Evolutionary conservation across 139 green algal genomes (phyloP), one percentile per base, ranked within the genome.

Genomic region (Bryopsis sp.): DNA sequence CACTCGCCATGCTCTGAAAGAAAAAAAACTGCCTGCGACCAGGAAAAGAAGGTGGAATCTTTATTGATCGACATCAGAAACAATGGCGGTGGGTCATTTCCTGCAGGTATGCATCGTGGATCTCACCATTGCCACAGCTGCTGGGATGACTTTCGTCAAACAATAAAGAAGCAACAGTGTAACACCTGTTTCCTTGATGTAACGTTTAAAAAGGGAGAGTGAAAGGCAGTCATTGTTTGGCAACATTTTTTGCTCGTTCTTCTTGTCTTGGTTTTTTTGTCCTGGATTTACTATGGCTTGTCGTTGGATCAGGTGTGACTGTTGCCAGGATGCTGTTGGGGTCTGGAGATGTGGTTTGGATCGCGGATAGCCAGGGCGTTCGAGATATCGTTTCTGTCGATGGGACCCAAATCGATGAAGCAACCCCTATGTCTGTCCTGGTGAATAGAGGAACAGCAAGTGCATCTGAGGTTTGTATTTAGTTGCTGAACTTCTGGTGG

Each of bases 401-500:
- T 33, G 65, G 33, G 22, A 72, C 76, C 28, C 11, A 85, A 3
- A 28, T 81, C 24, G 78, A 87, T 29, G 38, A 19, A 0, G 64
- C 34, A 2, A 81, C 81, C 6, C 90, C 87, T 6, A 72, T 96
- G 32, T 39, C 73, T 32, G 79, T 97, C 60, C 83, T 97, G 36
- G 92, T 97, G 39, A 97, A 99, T 78, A 86, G 86, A 36, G 90
- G 92, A n/a, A 98, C 93, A 3, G 93, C 92, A 2, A 91, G 79
- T 62, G 93, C 93, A 3, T 85, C 81, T 22, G 93, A 98, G 85
- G 87, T 90, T 60, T 33, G 69, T 1, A n/a, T 31, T 60, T 22
- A 32, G 34, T 35, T 31, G 61, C 8, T n/a, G n/a, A n/a, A n/a
- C n/a, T n/a, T n/a, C n/a, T n/a, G n/a, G n/a, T n/a, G n/a, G n/a